Conservation (phyloP, 805 yeast species). For the Hagleromyces aurorensis region DNA sequence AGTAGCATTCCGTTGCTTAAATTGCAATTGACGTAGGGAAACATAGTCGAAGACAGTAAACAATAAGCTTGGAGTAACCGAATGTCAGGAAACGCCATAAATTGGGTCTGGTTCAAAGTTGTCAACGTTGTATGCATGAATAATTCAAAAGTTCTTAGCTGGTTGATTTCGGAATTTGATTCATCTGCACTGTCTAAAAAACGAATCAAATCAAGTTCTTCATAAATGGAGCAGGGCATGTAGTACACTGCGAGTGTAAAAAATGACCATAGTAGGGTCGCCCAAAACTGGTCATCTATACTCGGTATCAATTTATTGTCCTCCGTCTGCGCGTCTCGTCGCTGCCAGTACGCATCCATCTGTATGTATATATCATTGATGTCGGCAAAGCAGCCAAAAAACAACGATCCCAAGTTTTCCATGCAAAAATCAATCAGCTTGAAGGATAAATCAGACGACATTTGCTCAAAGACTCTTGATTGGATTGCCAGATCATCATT, state of each 20-base stretch:
- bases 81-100: conserved; percentile 21
- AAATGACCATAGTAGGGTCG: conserved; percentile 26
- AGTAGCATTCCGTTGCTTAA: conserved; percentile 17
- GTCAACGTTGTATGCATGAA: conserved; percentile 14
- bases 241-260: conserved; percentile 24
- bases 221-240: no score
- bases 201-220: no score
- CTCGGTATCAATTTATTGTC: conserved; percentile 5
- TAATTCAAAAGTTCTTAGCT: conserved; percentile 11
- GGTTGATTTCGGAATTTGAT: conserved; percentile 8
- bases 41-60: conserved; percentile 23
- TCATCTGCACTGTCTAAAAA: conserved; percentile 4
- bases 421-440: conserved; percentile 23
- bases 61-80: conserved; percentile 21
- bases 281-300: conserved; percentile 21
- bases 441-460: conserved; percentile 20
- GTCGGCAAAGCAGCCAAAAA: conserved; percentile 28
- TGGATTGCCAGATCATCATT: conserved; percentile 4
- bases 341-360: conserved; percentile 20
- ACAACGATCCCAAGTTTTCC: conserved; percentile 28
- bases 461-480: no score
- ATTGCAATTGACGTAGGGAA: conserved; percentile 8
- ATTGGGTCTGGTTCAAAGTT: conserved; percentile 15
- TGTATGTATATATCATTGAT: conserved; percentile 23
- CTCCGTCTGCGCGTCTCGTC: conserved; percentile 7